phyloP scores from a whole-genome alignment of 208 protist genomes.

The Borovskyia barvae region DNA sequence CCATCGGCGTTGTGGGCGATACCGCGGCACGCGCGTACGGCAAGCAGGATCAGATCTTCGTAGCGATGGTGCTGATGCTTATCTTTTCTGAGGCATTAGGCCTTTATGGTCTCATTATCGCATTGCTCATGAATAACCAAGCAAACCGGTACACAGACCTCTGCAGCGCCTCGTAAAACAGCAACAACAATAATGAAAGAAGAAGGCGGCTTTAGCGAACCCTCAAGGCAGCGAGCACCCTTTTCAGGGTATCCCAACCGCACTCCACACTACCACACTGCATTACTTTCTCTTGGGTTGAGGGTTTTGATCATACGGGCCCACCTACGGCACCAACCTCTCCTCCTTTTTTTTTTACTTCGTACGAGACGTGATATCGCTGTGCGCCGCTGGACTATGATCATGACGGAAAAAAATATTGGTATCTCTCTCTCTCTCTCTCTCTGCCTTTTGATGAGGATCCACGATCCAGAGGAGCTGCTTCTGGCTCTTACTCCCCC shows the following conservation, averaged over 20 bases:
- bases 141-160: conserved; percentile 79
- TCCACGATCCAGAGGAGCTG: too few species aligned
- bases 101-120: conserved; percentile 99
- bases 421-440: too few species aligned
- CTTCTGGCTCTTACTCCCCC: too few species aligned
- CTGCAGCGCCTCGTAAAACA: conserved; percentile 10
- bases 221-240: too few species aligned
- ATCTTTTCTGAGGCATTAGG: conserved; percentile 99
- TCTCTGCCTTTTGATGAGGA: too few species aligned
- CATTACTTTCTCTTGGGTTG: neutral
- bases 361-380: too few species aligned
- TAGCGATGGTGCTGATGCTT: conserved; percentile 99
- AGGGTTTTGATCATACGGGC: too few species aligned
- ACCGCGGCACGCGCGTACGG: conserved; percentile 89
- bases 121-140: conserved; percentile 93
- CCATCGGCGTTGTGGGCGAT: conserved; percentile 99
- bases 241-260: too few species aligned
- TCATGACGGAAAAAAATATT: too few species aligned
- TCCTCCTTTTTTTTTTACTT: too few species aligned
- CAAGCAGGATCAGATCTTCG: conserved; percentile 98
- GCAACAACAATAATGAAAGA: neutral
- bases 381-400: too few species aligned
- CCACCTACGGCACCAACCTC: too few species aligned
- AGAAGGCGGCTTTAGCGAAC: neutral
- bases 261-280: neutral